A percentile compares a stretch with the other conserved stretches of the same genome.
Evolutionary conservation across 176 grass and related monocot genomes (phyloP).

Genomic region (Phoenix dactylifera): DNA sequence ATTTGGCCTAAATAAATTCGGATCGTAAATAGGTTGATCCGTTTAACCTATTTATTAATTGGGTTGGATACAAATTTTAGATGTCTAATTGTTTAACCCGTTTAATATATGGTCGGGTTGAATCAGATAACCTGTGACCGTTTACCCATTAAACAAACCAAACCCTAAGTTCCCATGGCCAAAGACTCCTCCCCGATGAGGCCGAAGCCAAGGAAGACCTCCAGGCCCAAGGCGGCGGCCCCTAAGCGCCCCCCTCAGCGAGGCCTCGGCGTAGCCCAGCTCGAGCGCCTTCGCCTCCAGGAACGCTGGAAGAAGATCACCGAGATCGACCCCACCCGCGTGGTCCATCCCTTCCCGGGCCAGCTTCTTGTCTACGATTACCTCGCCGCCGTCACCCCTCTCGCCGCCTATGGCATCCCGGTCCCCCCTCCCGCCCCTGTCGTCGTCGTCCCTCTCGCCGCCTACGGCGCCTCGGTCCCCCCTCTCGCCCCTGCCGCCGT

Average conservation of each 20-base stretch:
- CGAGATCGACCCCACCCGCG: neutral
- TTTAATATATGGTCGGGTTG: no score
- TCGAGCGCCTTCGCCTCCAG: conserved; percentile 16
- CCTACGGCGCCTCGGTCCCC: conserved; percentile 8
- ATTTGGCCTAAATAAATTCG: no score
- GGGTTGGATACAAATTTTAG: no score
- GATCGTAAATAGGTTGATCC: no score
- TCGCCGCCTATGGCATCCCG: conserved; percentile 25
- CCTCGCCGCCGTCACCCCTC: neutral
- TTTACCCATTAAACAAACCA: no score
- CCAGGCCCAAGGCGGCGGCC: conserved; percentile 7
- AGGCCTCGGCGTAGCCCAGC: conserved; percentile 24
- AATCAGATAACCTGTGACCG: no score
- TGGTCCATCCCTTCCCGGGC: conserved; percentile 6
- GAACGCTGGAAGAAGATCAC: conserved; percentile 14
- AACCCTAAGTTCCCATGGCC: no score
- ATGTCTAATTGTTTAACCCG: no score
- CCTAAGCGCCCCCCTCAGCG: conserved; percentile 17
- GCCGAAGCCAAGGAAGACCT: conserved; percentile 12
- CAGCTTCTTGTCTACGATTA: neutral
- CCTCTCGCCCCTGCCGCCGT: no score
- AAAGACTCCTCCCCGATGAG: neutral
- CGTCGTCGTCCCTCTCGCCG: neutral
- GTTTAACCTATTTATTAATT: no score
- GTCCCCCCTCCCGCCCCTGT: neutral